These are phyloP conservation scores for Morella rubra DNA, from an alignment of 306 rosid species.

Conservation along the genomic window DNA sequence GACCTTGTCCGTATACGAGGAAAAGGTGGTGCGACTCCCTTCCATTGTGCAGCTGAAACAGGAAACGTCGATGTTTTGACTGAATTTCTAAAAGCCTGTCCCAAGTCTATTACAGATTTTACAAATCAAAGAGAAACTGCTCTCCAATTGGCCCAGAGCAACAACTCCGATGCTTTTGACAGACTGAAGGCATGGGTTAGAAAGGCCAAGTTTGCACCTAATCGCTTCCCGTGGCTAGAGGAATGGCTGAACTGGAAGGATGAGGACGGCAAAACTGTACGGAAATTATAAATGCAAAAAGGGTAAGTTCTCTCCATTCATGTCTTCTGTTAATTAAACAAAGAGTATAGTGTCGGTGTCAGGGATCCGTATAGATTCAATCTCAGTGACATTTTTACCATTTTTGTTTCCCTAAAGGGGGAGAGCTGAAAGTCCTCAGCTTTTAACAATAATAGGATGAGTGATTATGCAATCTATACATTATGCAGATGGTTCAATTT, in stretches of 20 bases:
- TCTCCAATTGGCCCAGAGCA: background rate
- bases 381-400: too few relatives aligned
- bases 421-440: background rate
- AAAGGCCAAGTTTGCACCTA: too few relatives aligned
- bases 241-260: background rate
- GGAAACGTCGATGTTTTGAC: background rate
- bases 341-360: too few relatives aligned
- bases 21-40: background rate
- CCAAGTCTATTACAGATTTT: background rate
- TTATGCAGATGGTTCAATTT: too few relatives aligned
- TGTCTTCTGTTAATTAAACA: too few relatives aligned
- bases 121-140: background rate
- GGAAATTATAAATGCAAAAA: constrained; percentile 16
- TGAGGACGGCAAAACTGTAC: constrained; percentile 30
- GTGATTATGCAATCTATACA: too few relatives aligned
- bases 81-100: background rate
- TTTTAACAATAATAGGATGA: too few relatives aligned
- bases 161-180: too few relatives aligned
- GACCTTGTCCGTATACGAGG: background rate
- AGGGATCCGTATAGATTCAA: too few relatives aligned
- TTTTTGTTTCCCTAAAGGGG: too few relatives aligned
- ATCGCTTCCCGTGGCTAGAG: background rate
- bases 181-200: too few relatives aligned
- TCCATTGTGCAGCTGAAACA: background rate
- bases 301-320: constrained; percentile 13